Evolutionary conservation across 2,329 filamentous ascomycete genomes (phyloP).

Genomic region (Cladobotryum protrusum): DNA sequence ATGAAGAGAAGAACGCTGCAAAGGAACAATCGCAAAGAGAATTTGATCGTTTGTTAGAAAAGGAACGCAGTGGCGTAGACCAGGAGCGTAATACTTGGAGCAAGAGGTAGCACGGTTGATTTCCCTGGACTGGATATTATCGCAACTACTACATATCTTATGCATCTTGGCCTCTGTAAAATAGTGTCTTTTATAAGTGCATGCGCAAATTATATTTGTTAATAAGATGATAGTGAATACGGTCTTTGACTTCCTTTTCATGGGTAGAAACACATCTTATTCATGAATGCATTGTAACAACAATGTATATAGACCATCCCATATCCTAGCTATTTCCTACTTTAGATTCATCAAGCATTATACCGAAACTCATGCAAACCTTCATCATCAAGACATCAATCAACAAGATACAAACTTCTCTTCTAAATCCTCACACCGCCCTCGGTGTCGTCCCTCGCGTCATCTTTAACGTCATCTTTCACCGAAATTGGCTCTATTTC

Average conservation of each 20-base stretch:
- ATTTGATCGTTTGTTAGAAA: slow-evolving; percentile 44
- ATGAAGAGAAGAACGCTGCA: slow-evolving; percentile 31
- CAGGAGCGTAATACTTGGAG: slow-evolving; percentile 23
- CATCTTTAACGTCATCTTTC: slow-evolving; percentile 28
- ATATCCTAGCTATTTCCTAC: neutral
- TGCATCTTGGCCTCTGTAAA: neutral
- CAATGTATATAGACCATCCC: too few relatives aligned
- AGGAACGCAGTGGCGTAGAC: slow-evolving; percentile 31
- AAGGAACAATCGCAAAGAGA: slow-evolving; percentile 44
- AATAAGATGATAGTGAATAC: too few relatives aligned
- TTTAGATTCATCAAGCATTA: neutral
- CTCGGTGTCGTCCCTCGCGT: slow-evolving; percentile 3
- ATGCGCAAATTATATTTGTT: neutral
- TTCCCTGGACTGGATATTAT: neutral
- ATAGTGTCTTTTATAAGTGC: neutral
- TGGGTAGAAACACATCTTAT: too few relatives aligned
- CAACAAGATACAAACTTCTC: neutral
- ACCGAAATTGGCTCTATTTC: slow-evolving; percentile 30
- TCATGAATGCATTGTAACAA: too few relatives aligned
- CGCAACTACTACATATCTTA: neutral
- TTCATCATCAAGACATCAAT: neutral
- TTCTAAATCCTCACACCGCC: slow-evolving; percentile 1
- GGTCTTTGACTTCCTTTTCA: too few relatives aligned
- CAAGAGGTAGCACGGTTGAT: slow-evolving; percentile 12
- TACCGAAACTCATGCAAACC: neutral